phyloP scores from a whole-genome alignment of 1,284 basidiomycete genomes.

The Ustilago loliicola region DNA sequence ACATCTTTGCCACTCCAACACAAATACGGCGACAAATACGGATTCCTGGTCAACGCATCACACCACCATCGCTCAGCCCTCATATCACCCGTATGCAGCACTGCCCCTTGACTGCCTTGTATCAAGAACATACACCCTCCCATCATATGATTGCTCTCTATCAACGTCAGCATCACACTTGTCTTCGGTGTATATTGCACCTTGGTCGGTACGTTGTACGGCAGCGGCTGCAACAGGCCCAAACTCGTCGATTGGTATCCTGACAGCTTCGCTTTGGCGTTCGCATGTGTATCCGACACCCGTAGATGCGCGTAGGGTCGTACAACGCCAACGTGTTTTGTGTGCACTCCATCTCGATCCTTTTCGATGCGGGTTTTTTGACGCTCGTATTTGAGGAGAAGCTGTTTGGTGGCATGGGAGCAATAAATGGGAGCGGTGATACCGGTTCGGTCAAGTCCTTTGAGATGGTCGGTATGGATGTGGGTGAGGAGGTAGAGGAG shows the following conservation, averaged over 20 bases:
- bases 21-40: slow-evolving; percentile 80
- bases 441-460: slow-evolving; percentile 53
- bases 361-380: slow-evolving; percentile 48
- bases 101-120: slow-evolving; percentile 78
- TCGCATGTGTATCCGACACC: slow-evolving; percentile 43
- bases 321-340: slow-evolving; percentile 30
- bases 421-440: slow-evolving; percentile 61
- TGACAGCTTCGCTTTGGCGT: slow-evolving; percentile 24
- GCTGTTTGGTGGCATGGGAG: slow-evolving; percentile 52
- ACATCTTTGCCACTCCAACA: slow-evolving; percentile 60
- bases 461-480: slow-evolving; percentile 67
- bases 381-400: slow-evolving; percentile 59
- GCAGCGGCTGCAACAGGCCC: slow-evolving; percentile 52
- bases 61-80: slow-evolving; percentile 86
- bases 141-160: slow-evolving; percentile 95
- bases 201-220: slow-evolving; percentile 75
- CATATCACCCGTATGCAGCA: slow-evolving; percentile 93
- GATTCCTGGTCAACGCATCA: slow-evolving; percentile 78
- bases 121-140: slow-evolving; percentile 93
- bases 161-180: slow-evolving; percentile 79
- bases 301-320: slow-evolving; percentile 54
- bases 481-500: slow-evolving; percentile 64
- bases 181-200: slow-evolving; percentile 76
- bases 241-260: slow-evolving; percentile 31
- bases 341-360: slow-evolving; percentile 23